Conservation (phyloP, 169 alveolate species). For the Plasmodium adleri region DNA sequence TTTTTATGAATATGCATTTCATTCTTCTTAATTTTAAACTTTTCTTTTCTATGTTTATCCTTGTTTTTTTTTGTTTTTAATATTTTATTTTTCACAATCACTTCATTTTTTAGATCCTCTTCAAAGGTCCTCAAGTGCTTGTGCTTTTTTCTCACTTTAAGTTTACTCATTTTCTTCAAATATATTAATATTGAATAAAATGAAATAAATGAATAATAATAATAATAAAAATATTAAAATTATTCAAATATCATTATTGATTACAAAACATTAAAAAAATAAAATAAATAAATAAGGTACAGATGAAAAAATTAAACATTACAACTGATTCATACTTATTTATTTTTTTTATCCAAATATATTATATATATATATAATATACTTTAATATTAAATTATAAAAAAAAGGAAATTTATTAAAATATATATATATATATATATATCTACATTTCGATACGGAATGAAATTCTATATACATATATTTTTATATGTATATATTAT, state of each 20-base stretch:
- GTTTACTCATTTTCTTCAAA: constrained; percentile 16
- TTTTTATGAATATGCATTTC: constrained; percentile 8
- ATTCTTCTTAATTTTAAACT: background rate
- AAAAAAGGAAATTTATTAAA: too few species aligned
- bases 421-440: too few species aligned
- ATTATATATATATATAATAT: too few species aligned
- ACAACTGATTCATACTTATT: too few species aligned
- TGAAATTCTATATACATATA: too few species aligned
- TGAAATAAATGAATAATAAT: background rate
- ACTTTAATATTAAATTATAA: too few species aligned
- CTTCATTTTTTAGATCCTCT: constrained; percentile 47
- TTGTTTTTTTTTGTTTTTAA: constrained; percentile 37
- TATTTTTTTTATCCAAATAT: too few species aligned
- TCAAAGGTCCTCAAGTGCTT: constrained; percentile 35
- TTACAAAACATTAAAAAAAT: background rate
- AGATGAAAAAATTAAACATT: too few species aligned
- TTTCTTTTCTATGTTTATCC: constrained; percentile 10
- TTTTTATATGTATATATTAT: too few species aligned
- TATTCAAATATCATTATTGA: too few species aligned
- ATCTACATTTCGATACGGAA: too few species aligned
- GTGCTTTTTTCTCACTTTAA: constrained; percentile 27
- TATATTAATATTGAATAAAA: background rate
- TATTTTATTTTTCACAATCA: constrained; percentile 26
- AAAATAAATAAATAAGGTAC: background rate
- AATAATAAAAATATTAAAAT: background rate